Evolutionary conservation across 257 asterid species (phyloP).

Genomic region (Solanum bulbocastanum): DNA sequence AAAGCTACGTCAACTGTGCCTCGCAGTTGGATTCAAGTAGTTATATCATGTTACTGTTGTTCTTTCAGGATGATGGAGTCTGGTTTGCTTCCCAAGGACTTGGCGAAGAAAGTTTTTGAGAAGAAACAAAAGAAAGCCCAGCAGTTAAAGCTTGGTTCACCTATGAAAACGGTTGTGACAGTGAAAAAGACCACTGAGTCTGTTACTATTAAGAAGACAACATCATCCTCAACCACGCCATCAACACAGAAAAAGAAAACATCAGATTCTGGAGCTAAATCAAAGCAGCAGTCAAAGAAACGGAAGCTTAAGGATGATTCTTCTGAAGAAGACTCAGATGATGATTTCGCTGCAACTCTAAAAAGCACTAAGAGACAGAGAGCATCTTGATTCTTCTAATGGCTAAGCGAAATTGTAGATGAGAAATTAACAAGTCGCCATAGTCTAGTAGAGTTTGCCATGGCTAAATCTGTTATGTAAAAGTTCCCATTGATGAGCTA

Average conservation of each 20-base stretch:
- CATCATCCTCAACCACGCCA: conserved; percentile 17
- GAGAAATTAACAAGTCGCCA: background rate
- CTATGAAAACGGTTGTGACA: conserved; percentile 45
- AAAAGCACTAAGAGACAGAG: conserved; percentile 33
- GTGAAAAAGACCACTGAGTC: conserved; percentile 35
- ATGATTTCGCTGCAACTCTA: conserved; percentile 30
- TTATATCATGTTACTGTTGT: background rate
- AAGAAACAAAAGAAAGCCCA: conserved; percentile 49
- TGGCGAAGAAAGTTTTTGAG: conserved; percentile 61
- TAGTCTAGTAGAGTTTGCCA: background rate
- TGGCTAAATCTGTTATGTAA: background rate
- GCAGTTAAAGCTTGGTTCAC: conserved; percentile 56
- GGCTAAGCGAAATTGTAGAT: background rate
- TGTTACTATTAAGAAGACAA: conserved; percentile 22
- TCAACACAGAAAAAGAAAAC: conserved; percentile 39
- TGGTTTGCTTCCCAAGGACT: conserved; percentile 73
- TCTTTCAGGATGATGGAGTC: conserved; percentile 87
- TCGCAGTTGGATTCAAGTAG: background rate
- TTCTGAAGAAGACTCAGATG: conserved; percentile 41
- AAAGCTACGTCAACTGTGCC: background rate
- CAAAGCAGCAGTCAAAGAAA: conserved; percentile 34
- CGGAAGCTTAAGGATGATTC: conserved; percentile 33
- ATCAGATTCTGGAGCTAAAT: conserved; percentile 20
- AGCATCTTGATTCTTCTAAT: conserved; percentile 8
- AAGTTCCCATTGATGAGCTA: background rate